phyloP scores from a whole-genome alignment of 176 grass and related monocot species.

The Carex littledalei region DNA sequence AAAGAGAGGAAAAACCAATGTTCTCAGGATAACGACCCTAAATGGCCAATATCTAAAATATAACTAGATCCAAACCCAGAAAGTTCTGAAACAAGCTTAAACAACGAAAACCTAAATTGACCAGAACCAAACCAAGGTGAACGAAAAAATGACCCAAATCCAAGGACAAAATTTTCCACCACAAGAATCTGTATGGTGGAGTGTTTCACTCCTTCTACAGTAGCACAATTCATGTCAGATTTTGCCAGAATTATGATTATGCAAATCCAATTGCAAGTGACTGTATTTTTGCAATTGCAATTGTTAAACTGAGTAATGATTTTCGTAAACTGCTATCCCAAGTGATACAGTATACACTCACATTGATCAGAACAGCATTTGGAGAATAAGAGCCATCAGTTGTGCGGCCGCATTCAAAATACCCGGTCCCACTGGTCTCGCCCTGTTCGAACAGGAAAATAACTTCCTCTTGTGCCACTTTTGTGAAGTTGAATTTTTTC shows the following conservation, averaged over 20 bases:
- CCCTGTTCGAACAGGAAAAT: conserved; percentile 61
- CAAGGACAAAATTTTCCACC: background rate
- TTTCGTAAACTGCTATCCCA: conserved; percentile 7
- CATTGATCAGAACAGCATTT: conserved; percentile 63
- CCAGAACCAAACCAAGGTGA: background rate
- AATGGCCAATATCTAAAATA: background rate
- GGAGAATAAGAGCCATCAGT: conserved; percentile 28
- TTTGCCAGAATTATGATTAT: background rate
- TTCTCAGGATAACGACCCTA: background rate
- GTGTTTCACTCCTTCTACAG: background rate
- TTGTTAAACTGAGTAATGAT: background rate
- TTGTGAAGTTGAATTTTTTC: conserved; percentile 93
- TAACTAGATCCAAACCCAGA: background rate
- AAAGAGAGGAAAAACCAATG: background rate
- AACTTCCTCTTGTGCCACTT: conserved; percentile 75
- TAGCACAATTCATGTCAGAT: background rate
- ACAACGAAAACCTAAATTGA: background rate
- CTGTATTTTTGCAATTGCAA: background rate
- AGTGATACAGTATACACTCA: conserved; percentile 10
- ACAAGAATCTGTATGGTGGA: background rate
- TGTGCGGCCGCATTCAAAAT: conserved; percentile 28
- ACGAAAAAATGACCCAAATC: background rate
- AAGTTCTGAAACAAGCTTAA: background rate
- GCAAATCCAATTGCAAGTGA: background rate
- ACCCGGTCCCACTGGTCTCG: conserved; percentile 26